Conservation (phyloP, 2,329 filamentous ascomycete genomes). For the Elsinoe ampelina region DNA sequence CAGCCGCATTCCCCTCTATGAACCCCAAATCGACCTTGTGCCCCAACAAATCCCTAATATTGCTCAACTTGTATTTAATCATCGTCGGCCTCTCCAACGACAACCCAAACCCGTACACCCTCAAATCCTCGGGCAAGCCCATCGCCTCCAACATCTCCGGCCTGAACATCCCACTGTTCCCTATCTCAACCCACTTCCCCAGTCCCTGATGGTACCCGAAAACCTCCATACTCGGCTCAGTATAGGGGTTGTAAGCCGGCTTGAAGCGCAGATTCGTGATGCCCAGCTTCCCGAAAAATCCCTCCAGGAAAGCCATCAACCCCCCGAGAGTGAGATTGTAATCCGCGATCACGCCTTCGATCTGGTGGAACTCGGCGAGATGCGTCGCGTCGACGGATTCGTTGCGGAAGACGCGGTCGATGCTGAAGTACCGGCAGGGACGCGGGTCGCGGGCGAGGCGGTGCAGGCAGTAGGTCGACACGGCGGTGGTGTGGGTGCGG, state of each 20-base stretch:
- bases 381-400: constrained; percentile 96
- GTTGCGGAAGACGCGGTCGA: constrained; percentile 96
- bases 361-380: constrained; percentile 95
- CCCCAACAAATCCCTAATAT: constrained; percentile 84
- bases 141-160: constrained; percentile 95
- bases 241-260: constrained; percentile 92
- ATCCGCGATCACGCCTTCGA: constrained; percentile 97
- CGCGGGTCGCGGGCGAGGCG: constrained; percentile 76
- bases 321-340: constrained; percentile 87
- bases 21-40: constrained; percentile 94
- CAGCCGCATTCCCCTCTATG: constrained; percentile 83
- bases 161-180: constrained; percentile 97
- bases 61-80: constrained; percentile 76
- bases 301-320: constrained; percentile 86
- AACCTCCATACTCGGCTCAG: constrained; percentile 95
- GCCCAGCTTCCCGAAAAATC: constrained; percentile 96
- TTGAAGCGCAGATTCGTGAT: constrained; percentile 85
- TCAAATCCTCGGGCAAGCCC: constrained; percentile 84
- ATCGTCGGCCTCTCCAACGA: constrained; percentile 91
- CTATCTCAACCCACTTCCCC: constrained; percentile 90
- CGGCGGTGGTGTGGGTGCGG: constrained; percentile 90
- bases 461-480: constrained; percentile 83
- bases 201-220: constrained; percentile 90
- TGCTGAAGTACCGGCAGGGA: constrained; percentile 93
- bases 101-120: constrained; percentile 89